Evolutionary conservation across 1,139 yeast genomes (phyloP).

Genomic region (Candida sanyaensis): DNA sequence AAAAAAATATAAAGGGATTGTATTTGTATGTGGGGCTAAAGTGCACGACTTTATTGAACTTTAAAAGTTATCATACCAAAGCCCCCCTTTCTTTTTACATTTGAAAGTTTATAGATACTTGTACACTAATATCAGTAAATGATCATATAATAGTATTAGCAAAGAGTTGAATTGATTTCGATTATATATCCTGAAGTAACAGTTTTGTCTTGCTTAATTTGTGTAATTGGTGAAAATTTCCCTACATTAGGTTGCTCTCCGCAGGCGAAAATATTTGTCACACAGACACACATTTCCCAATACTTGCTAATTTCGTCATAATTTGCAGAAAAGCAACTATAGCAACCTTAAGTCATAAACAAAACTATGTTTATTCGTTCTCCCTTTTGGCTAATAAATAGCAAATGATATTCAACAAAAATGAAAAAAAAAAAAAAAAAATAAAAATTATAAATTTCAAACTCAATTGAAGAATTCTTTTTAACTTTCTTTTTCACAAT

Average conservation of each 20-base stretch:
- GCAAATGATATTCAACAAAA: not conserved
- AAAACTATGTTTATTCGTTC: not conserved
- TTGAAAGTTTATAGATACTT: too few species aligned
- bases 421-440: not conserved
- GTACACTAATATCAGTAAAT: too few species aligned
- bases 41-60: too few species aligned
- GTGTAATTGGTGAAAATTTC: not conserved
- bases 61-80: too few species aligned
- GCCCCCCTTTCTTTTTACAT: too few species aligned
- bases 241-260: not conserved
- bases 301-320: not conserved
- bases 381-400: not conserved
- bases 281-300: not conserved
- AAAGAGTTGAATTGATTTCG: too few species aligned
- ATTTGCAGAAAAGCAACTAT: not conserved
- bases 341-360: conserved; percentile 2
- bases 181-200: not conserved
- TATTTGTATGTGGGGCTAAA: not conserved
- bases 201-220: not conserved
- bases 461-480: not conserved
- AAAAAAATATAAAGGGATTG: not conserved
- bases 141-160: too few species aligned
- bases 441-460: too few species aligned
- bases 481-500: not conserved
- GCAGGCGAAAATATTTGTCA: not conserved